Percentiles rank a stretch among this genome's conserved stretches.
These are phyloP conservation scores for Pilatotrama ljubarskyi DNA, from an alignment of 768 basidiomycete genomes.

Conservation along the genomic window DNA sequence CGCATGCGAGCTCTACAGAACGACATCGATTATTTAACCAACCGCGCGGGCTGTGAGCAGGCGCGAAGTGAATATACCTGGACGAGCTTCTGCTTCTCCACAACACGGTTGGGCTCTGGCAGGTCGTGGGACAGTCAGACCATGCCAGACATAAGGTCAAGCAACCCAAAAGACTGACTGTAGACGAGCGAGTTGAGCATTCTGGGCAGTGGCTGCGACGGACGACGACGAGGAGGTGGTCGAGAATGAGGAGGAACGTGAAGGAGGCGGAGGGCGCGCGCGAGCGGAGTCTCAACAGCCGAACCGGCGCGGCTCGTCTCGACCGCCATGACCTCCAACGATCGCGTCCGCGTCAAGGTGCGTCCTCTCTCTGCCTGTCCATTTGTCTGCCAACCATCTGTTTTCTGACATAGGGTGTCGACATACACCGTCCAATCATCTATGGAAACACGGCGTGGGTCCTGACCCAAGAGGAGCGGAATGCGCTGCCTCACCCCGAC, in stretches of 20 bases:
- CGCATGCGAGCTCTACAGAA: conserved; percentile 39
- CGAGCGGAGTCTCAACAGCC: conserved; percentile 36
- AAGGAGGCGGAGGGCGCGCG: conserved; percentile 15
- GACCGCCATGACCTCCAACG: conserved; percentile 51
- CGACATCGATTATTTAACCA: background rate
- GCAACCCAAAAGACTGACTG: conserved; percentile 43
- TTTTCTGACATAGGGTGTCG: conserved; percentile 61
- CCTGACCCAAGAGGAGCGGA: conserved; percentile 71
- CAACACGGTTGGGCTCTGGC: conserved; percentile 62
- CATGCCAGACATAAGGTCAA: background rate
- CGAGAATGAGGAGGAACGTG: background rate
- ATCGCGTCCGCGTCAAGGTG: conserved; percentile 81
- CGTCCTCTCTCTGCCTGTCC: conserved; percentile 34
- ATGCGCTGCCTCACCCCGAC: conserved; percentile 54
- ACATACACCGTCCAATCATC: conserved; percentile 86
- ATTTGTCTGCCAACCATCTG: conserved; percentile 7
- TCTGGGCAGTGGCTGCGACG: conserved; percentile 35
- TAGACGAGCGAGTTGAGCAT: conserved; percentile 68
- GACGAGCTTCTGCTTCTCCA: conserved; percentile 63
- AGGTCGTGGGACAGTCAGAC: conserved; percentile 10
- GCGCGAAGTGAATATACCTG: conserved; percentile 48
- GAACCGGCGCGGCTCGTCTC: conserved; percentile 36
- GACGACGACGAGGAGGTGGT: conserved; percentile 44
- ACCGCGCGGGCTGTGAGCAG: background rate
- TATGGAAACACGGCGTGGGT: conserved; percentile 93